phyloP scores from a whole-genome alignment of 306 rosid species.

The barrel medic (Medicago truncatula) region MtrunA17r5.0-ANR NC_053042.1:35224501-35225000 shows the following conservation, averaged over 20 bases:
- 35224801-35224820: conserved; percentile 18
- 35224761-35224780: conserved; percentile 75
- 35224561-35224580: conserved; percentile 25
- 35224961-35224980: conserved; percentile 82
- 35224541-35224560: neutral
- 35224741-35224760: conserved; percentile 70
- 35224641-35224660: conserved; percentile 25
- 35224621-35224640: conserved; percentile 29
- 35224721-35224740: conserved; percentile 95
- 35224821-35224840: neutral
- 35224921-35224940: conserved; percentile 99
- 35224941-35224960: conserved; percentile 83
- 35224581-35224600: conserved; percentile 21
- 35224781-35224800: conserved; percentile 35
- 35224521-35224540: conserved; percentile 2
- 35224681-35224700: conserved; percentile 30
- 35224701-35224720: conserved; percentile 70
- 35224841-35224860: conserved; percentile 81
- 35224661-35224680: conserved; percentile 17
- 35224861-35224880: conserved; percentile 90
- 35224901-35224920: conserved; percentile 91
- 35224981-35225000: conserved; percentile 94
- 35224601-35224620: conserved; percentile 31
- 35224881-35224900: conserved; percentile 98
- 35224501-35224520: conserved; percentile 19